Evolutionary conservation across 192 early-diverging fungal genomes (phyloP).

Genomic region (Linnemannia schmuckeri): DNA sequence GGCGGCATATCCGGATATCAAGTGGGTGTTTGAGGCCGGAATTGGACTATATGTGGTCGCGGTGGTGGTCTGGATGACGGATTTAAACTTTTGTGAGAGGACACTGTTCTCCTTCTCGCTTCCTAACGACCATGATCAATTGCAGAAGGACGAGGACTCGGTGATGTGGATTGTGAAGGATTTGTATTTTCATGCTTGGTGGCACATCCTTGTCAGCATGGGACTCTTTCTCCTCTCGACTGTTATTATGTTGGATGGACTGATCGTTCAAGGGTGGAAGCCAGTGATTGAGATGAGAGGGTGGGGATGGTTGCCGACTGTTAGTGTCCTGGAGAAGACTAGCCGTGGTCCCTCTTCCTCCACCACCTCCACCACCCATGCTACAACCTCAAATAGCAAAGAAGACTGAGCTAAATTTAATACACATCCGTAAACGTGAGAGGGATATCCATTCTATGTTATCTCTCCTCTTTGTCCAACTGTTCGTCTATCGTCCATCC

Average conservation of each 20-base stretch:
- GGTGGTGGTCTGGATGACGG: constrained; percentile 44
- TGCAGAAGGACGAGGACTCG: constrained; percentile 38
- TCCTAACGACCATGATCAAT: constrained; percentile 33
- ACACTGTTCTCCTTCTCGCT: constrained; percentile 11
- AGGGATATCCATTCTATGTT: no score
- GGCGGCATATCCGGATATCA: constrained; percentile 39
- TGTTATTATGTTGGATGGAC: constrained; percentile 61
- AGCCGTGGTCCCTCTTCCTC: not conserved
- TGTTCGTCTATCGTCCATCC: not conserved
- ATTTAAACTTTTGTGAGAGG: constrained; percentile 50
- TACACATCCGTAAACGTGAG: no score
- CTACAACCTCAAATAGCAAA: not conserved
- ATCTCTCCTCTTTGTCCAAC: no score
- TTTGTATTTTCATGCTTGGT: constrained; percentile 70
- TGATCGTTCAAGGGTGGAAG: constrained; percentile 41
- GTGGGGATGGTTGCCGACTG: constrained; percentile 43
- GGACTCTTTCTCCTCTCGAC: constrained; percentile 70
- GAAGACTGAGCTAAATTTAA: not conserved
- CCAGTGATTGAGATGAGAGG: constrained; percentile 36
- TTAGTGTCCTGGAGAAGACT: constrained; percentile 12
- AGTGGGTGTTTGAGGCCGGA: constrained; percentile 42
- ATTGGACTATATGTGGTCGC: constrained; percentile 37
- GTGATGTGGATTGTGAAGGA: constrained; percentile 59
- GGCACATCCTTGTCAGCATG: constrained; percentile 72
- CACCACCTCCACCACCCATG: not conserved